Evolutionary conservation across 305 asterid species (phyloP).

Genomic region (Fraxinus floribunda): DNA sequence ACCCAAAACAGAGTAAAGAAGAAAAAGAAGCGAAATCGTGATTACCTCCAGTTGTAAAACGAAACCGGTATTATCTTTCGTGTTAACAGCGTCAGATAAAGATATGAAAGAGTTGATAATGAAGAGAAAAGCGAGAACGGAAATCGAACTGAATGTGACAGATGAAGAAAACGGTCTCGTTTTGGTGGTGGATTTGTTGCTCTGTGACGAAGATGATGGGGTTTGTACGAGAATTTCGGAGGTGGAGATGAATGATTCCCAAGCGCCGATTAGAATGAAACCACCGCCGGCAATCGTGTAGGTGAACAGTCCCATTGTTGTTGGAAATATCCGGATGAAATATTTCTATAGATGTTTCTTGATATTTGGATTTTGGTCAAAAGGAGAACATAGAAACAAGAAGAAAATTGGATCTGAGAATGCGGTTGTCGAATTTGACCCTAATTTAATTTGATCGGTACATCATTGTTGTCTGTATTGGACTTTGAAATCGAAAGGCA

Average conservation of each 20-base stretch:
- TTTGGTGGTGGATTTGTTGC: conserved; percentile 10
- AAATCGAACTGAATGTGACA: conserved; percentile 51
- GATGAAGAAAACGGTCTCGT: conserved; percentile 38
- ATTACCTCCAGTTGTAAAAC: conserved; percentile 74
- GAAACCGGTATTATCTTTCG: conserved; percentile 57
- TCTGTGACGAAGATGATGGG: conserved; percentile 26
- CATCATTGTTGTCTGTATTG: background rate
- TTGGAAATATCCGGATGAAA: background rate
- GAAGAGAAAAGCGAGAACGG: conserved; percentile 50
- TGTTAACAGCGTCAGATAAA: conserved; percentile 53
- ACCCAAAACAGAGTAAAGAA: conserved; percentile 64
- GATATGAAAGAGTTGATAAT: conserved; percentile 63
- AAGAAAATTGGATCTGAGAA: background rate
- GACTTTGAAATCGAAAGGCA: background rate
- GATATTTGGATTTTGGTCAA: background rate
- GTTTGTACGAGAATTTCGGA: conserved; percentile 25
- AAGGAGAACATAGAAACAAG: background rate
- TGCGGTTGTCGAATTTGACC: background rate
- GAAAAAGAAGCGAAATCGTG: conserved; percentile 52
- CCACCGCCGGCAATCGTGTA: conserved; percentile 77
- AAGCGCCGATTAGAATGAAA: conserved; percentile 66
- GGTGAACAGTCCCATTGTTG: conserved; percentile 71
- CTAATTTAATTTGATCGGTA: background rate
- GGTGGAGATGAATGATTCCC: conserved; percentile 60
- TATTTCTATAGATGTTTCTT: background rate